Conservation (phyloP, 2,329 filamentous ascomycete species). For the Lasiodiplodia citricola region DNA sequence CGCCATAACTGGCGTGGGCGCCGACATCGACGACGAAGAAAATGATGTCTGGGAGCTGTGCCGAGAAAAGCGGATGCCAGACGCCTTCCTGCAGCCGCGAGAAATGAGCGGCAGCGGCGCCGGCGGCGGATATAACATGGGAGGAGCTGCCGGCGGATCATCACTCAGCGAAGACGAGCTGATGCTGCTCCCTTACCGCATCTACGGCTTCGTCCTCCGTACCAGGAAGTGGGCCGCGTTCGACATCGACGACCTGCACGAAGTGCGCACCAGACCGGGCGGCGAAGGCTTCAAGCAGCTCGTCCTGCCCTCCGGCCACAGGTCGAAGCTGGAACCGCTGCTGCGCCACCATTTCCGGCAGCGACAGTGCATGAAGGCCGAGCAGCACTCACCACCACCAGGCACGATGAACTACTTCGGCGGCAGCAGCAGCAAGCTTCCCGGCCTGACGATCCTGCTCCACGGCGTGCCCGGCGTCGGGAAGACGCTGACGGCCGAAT, state of each 20-base stretch:
- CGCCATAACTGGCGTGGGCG: background rate
- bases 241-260: background rate
- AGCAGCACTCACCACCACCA: background rate
- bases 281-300: background rate
- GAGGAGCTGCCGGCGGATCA: no score
- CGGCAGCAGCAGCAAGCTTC: background rate
- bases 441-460: background rate
- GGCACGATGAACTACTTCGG: background rate
- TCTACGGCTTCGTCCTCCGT: constrained; percentile 26
- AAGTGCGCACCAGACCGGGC: background rate
- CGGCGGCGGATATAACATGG: background rate
- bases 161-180: background rate
- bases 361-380: background rate
- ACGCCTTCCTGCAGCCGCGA: background rate
- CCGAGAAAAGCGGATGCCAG: background rate
- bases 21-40: background rate
- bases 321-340: background rate
- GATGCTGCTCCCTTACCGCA: background rate
- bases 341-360: constrained; percentile 12
- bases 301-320: background rate
- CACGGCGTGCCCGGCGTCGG: constrained; percentile 5
- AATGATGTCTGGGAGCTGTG: background rate
- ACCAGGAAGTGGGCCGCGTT: constrained; percentile 27
- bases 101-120: background rate
- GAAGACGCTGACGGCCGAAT: constrained; percentile 3